Evolutionary conservation across 257 asterid genomes (phyloP).

Genomic region (Rauvolfia tetraphylla): DNA sequence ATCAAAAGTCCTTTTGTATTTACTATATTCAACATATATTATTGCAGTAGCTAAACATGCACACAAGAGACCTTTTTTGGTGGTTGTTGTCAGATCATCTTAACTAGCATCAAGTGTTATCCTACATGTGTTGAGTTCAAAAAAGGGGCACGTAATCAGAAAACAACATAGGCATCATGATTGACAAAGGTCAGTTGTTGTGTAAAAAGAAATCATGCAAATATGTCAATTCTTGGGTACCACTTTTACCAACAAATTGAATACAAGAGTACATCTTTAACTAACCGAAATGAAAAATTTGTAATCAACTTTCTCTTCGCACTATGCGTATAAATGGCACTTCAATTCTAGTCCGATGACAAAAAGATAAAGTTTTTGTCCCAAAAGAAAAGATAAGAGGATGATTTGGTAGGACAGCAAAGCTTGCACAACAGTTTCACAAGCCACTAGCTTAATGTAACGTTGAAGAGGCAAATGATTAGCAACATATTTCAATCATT

Average conservation of each 20-base stretch:
- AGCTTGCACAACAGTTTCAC: too few relatives aligned
- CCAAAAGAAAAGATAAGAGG: neutral
- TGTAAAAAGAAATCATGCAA: neutral
- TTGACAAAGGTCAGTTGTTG: neutral
- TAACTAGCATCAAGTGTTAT: neutral
- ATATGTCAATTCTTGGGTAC: neutral
- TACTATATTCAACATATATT: too few relatives aligned
- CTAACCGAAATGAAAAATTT: neutral
- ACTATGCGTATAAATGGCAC: neutral
- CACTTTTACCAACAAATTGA: neutral
- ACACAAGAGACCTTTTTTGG: too few relatives aligned
- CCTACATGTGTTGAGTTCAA: neutral
- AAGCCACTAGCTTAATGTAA: neutral
- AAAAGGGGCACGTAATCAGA: neutral
- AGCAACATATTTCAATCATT: neutral
- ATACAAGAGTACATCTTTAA: neutral
- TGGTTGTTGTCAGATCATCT: neutral
- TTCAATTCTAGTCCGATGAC: neutral
- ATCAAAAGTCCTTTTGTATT: too few relatives aligned
- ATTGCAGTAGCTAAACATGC: neutral
- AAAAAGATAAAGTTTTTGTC: too few relatives aligned
- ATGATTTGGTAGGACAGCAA: neutral
- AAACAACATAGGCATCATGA: neutral
- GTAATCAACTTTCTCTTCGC: neutral
- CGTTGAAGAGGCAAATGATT: neutral